These are phyloP conservation scores for Wickerhamomyces tratensis DNA, from an alignment of 805 yeast genomes.

Conservation along the genomic window DNA sequence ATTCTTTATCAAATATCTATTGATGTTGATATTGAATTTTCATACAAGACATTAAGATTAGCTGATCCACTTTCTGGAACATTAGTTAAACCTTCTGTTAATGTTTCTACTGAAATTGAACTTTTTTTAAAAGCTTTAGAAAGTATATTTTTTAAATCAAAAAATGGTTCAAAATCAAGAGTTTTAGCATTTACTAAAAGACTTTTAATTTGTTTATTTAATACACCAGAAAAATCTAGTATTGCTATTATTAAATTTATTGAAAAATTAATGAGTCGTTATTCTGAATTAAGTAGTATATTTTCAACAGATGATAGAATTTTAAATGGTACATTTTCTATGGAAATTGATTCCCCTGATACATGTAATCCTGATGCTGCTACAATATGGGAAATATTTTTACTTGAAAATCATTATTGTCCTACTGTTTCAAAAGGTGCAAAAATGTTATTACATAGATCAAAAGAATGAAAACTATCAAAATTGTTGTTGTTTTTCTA, in stretches of 20 bases:
- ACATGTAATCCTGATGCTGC: constrained; percentile 84
- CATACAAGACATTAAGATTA: constrained; percentile 70
- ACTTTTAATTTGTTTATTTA: constrained; percentile 53
- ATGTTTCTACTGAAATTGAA: constrained; percentile 85
- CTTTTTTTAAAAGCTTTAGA: constrained; percentile 70
- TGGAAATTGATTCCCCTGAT: constrained; percentile 57
- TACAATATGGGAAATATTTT: constrained; percentile 78
- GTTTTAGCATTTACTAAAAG: constrained; percentile 81
- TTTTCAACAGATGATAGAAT: constrained; percentile 86
- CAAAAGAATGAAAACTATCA: constrained; percentile 16
- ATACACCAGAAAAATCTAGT: constrained; percentile 82
- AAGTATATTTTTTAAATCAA: constrained; percentile 68
- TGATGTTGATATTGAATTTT: constrained; percentile 79
- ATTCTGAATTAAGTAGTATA: constrained; percentile 63
- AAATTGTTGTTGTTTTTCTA: background rate
- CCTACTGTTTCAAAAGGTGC: constrained; percentile 71
- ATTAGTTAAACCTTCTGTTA: constrained; percentile 57
- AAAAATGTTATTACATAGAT: constrained; percentile 28
- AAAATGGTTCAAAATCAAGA: constrained; percentile 54
- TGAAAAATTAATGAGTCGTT: constrained; percentile 63
- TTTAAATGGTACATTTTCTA: constrained; percentile 65
- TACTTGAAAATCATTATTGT: constrained; percentile 75
- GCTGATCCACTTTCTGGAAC: constrained; percentile 60
- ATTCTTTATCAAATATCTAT: constrained; percentile 58
- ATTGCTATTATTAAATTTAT: constrained; percentile 70